phyloP scores from a whole-genome alignment of 2,329 filamentous ascomycete genomes.

The Lojkania enalia region DNA sequence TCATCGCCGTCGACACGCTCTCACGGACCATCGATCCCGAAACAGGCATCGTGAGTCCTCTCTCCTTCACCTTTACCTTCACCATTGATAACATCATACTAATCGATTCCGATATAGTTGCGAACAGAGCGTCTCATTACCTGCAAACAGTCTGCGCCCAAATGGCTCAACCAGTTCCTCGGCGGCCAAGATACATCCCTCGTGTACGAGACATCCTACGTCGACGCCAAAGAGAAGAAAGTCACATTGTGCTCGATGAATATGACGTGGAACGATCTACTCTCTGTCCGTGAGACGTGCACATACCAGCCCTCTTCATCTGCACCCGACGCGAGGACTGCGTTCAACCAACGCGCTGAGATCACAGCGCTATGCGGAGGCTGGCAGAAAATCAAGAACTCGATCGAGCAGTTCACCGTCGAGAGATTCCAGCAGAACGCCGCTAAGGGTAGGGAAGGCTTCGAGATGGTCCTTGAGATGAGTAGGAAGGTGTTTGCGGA shows the following conservation, averaged over 20 bases:
- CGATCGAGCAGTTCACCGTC: slow-evolving; percentile 89
- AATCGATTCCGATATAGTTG: slow-evolving; percentile 54
- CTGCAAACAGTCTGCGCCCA: slow-evolving; percentile 68
- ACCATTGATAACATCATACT: slow-evolving; percentile 12
- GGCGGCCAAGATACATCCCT: slow-evolving; percentile 80
- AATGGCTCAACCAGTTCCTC: slow-evolving; percentile 79
- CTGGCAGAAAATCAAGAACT: slow-evolving; percentile 96
- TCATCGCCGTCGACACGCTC: slow-evolving; percentile 92
- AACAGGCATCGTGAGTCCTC: slow-evolving; percentile 65
- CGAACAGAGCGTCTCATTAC: slow-evolving; percentile 72
- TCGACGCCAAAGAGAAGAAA: slow-evolving; percentile 79
- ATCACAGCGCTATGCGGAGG: slow-evolving; percentile 94
- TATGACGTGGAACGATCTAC: slow-evolving; percentile 86
- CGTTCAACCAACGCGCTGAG: slow-evolving; percentile 86
- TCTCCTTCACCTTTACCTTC: slow-evolving; percentile 6
- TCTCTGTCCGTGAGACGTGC: slow-evolving; percentile 92
- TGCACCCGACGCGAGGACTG: slow-evolving; percentile 62
- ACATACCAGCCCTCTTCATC: slow-evolving; percentile 69
- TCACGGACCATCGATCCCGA: slow-evolving; percentile 67
- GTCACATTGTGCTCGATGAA: slow-evolving; percentile 98
- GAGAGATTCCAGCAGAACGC: slow-evolving; percentile 92
- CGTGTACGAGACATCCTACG: slow-evolving; percentile 94
- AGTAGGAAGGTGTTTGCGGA: slow-evolving; percentile 88
- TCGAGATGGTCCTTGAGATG: slow-evolving; percentile 93
- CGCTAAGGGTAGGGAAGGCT: slow-evolving; percentile 85